Evolutionary conservation across 345 rosid genomes (phyloP).

Genomic region (Citropsis articulata): DNA sequence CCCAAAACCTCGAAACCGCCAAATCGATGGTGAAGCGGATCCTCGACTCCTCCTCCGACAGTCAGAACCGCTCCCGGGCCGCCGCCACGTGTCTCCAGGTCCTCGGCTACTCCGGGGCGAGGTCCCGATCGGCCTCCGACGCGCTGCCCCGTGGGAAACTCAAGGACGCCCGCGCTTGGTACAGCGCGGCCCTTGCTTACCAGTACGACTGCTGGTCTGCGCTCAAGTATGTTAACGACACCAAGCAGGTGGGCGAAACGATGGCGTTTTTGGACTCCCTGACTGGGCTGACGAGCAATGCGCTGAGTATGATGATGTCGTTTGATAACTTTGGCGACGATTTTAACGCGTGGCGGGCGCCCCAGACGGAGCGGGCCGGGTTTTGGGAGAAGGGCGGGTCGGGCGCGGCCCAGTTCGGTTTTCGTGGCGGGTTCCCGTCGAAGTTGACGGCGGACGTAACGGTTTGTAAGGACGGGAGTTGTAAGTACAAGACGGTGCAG

Average conservation of each 20-base stretch:
- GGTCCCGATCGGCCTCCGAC: constrained; percentile 39
- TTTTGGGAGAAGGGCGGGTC: constrained; percentile 47
- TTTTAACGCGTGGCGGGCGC: constrained; percentile 51
- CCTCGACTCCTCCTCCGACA: constrained; percentile 50
- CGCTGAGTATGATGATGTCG: constrained; percentile 62
- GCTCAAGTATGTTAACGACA: constrained; percentile 68
- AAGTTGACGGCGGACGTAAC: constrained; percentile 52
- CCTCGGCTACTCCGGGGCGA: constrained; percentile 49
- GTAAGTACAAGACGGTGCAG: constrained; percentile 56
- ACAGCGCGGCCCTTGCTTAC: constrained; percentile 67
- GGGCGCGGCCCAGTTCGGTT: constrained; percentile 16
- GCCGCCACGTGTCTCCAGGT: constrained; percentile 57
- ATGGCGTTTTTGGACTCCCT: constrained; percentile 61
- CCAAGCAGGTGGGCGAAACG: constrained; percentile 41
- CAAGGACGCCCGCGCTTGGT: constrained; percentile 81
- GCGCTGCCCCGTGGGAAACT: constrained; percentile 41
- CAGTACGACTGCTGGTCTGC: constrained; percentile 79
- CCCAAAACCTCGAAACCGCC: constrained; percentile 49
- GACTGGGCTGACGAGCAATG: constrained; percentile 56
- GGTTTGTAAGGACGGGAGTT: constrained; percentile 56
- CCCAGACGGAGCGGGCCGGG: constrained; percentile 78
- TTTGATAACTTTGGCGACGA: constrained; percentile 54
- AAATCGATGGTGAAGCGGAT: constrained; percentile 56
- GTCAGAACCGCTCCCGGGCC: constrained; percentile 54
- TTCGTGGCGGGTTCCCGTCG: constrained; percentile 40